Conservation (phyloP, 805 yeast species). For the Limtongia smithiae region DNA sequence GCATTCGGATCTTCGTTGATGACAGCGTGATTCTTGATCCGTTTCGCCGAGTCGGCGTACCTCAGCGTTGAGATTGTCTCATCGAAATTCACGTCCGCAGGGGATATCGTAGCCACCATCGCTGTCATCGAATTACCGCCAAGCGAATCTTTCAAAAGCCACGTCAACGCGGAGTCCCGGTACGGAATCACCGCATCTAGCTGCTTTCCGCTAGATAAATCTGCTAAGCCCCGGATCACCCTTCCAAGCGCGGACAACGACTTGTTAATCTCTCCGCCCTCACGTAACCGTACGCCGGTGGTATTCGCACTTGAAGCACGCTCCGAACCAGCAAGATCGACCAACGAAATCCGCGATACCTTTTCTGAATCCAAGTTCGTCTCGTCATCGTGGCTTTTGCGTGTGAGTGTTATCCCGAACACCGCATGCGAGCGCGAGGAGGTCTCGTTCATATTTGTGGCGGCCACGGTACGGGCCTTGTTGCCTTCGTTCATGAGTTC, state of each 20-base stretch:
- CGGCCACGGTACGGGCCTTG: conserved; percentile 57
- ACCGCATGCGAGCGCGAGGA: conserved; percentile 83
- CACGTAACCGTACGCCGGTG: conserved; percentile 43
- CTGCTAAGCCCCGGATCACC: conserved; percentile 53
- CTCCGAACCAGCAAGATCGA: conserved; percentile 83
- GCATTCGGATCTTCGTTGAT: conserved; percentile 43
- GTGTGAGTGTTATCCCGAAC: conserved; percentile 58
- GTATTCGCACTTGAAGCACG: conserved; percentile 61
- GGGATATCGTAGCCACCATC: conserved; percentile 83
- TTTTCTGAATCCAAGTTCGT: conserved; percentile 44
- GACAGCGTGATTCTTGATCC: conserved; percentile 59
- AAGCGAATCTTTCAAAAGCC: conserved; percentile 67
- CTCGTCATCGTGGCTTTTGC: conserved; percentile 44
- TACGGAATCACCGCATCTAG: conserved; percentile 48
- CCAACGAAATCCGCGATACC: conserved; percentile 57
- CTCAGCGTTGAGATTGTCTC: conserved; percentile 72
- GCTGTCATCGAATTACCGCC: conserved; percentile 87
- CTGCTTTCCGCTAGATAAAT: conserved; percentile 49
- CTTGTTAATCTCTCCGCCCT: conserved; percentile 74
- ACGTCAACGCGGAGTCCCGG: conserved; percentile 71
- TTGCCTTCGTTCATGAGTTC: conserved; percentile 51
- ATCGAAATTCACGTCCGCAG: conserved; percentile 58
- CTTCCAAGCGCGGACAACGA: conserved; percentile 76
- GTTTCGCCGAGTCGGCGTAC: conserved; percentile 74
- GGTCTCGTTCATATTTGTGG: conserved; percentile 66